Evolutionary conservation across 129 eudicot genomes (phyloP), one percentile per base, ranked within the genome.

Genomic region (Helianthus tuberosus): DNA sequence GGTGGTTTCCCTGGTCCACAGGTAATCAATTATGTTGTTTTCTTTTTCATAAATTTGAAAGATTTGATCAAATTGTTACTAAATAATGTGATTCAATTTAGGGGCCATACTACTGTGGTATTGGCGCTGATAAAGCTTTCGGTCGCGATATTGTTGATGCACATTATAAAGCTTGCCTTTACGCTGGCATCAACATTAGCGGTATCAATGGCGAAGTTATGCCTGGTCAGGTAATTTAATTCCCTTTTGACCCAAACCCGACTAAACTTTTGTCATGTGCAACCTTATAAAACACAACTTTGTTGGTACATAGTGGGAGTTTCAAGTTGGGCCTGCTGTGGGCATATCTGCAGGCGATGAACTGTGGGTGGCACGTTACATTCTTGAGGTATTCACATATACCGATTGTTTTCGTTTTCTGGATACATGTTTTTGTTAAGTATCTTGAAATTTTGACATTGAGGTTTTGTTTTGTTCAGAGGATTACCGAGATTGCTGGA

Each of bases 1-100:
- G 96, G 96, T 29, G 96, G 96, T 64, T 90, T 58, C 77, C 96
- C 96, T 29, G 96, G 96, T 65, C 91, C 96, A 66, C 96, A 87
- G 88, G 96, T 84, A 67, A 58, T 46, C 20, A 75, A 75, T 53
- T 35, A 47, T 63, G 36, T 11, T 3, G 32, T 47, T 11, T 27
- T 14, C 13, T 6, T 62, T 23, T 6, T 58, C 15, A 15, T 46
- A 10, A 41, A 44, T 25, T 53, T 16, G 8, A 16, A 2, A 4
- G 3, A 39, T 3, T 39, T 23, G 23, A 20, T 11, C 11, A n/a
- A 16, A 3, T 44, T 76, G 20, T 47, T 1, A 3, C 48, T 16
- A 46, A 1, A 17, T 3, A 58, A 25, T 25, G 15, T 25, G 64
- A 62, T 62, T 13, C 25, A 36, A 36, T 10, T 15, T 43, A 66